Conservation (phyloP, 768 basidiomycete species). For the Trametes sanguinea region DNA sequence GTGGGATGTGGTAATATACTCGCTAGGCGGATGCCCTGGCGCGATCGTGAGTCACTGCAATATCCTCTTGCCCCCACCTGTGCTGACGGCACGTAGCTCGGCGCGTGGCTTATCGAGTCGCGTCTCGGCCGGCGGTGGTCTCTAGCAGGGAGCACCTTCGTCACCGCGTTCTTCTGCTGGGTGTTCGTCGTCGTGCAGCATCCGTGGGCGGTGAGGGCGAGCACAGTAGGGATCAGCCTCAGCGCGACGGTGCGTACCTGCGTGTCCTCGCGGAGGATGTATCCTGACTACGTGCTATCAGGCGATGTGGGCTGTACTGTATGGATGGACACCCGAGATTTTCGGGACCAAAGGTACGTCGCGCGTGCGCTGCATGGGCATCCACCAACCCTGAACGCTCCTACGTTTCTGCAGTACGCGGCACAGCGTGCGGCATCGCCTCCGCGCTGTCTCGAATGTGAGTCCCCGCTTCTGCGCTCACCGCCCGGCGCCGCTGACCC, state of each 20-base stretch:
- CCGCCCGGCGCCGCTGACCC: conserved; percentile 10
- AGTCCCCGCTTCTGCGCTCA: conserved; percentile 26
- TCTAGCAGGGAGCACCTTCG: conserved; percentile 71
- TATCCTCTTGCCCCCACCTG: background rate
- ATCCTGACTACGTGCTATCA: conserved; percentile 27
- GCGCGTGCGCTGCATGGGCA: background rate
- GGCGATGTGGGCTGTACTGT: conserved; percentile 88
- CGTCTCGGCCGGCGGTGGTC: conserved; percentile 70
- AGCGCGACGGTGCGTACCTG: conserved; percentile 60
- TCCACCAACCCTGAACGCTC: background rate
- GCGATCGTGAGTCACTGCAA: conserved; percentile 58
- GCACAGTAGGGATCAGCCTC: conserved; percentile 76
- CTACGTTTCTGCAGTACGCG: conserved; percentile 54
- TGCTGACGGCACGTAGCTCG: conserved; percentile 50
- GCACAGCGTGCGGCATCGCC: conserved; percentile 86
- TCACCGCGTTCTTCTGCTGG: conserved; percentile 74
- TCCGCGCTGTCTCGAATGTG: conserved; percentile 85
- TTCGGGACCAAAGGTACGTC: conserved; percentile 72
- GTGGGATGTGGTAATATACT: conserved; percentile 87
- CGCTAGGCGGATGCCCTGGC: conserved; percentile 82
- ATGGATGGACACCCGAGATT: conserved; percentile 88
- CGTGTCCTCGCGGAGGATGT: background rate
- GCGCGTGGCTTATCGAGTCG: conserved; percentile 81
- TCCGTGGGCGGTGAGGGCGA: conserved; percentile 60
- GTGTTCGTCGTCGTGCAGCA: conserved; percentile 63